Percentiles rank a stretch among this genome's conserved stretches.
These are phyloP conservation scores for Penicillium italicum DNA, from an alignment of 2,329 filamentous ascomycete genomes.

Conservation along the genomic window DNA sequence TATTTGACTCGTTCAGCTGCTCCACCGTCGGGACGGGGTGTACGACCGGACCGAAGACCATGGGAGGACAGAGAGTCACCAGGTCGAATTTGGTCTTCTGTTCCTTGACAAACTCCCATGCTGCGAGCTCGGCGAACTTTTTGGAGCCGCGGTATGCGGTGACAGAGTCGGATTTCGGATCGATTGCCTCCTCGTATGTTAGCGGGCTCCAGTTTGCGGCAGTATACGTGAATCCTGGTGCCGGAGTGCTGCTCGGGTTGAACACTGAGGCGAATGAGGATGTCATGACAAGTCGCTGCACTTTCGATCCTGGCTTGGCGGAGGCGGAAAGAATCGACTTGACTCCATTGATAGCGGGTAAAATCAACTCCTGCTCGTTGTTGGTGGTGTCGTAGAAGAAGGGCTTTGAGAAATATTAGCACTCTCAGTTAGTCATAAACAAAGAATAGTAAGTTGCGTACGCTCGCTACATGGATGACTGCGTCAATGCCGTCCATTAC, in stretches of 20 bases:
- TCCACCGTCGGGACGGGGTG: conserved; percentile 38
- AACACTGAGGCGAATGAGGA: conserved; percentile 33
- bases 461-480: conserved; percentile 47
- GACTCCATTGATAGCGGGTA: conserved; percentile 48
- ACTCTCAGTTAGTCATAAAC: background rate
- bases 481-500: conserved; percentile 43
- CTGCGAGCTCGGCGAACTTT: conserved; percentile 31
- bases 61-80: conserved; percentile 47
- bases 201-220: conserved; percentile 32
- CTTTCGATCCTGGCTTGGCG: conserved; percentile 14
- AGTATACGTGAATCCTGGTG: conserved; percentile 26
- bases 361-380: conserved; percentile 45
- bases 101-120: conserved; percentile 36
- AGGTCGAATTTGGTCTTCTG: conserved; percentile 34
- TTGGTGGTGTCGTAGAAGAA: conserved; percentile 45
- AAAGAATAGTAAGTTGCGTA: conserved; percentile 19
- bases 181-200: conserved; percentile 27
- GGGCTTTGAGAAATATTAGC: conserved; percentile 30
- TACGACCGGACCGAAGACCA: conserved; percentile 46
- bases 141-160: conserved; percentile 34
- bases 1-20: conserved; percentile 45
- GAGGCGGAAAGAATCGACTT: conserved; percentile 40
- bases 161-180: conserved; percentile 19
- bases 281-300: conserved; percentile 28
- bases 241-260: conserved; percentile 15